Conservation (phyloP, 129 eudicot genomes). For the Daucus carota region DNA sequence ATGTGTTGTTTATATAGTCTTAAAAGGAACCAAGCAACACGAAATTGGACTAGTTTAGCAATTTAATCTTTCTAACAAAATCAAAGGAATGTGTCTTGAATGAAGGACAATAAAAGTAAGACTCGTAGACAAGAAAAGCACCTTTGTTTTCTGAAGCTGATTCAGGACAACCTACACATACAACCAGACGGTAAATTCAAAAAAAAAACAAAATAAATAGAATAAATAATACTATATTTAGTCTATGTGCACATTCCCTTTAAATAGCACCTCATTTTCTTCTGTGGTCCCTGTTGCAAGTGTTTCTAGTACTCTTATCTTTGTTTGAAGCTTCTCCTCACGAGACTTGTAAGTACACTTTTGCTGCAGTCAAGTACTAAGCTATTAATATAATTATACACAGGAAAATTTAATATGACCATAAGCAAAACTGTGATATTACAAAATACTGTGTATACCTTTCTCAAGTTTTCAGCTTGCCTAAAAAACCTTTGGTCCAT, state of each 20-base stretch:
- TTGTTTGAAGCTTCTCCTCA: constrained; percentile 62
- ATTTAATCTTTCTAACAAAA: background rate
- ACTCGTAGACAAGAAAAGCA: constrained; percentile 20
- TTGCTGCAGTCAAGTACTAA: constrained; percentile 48
- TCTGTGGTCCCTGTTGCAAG: constrained; percentile 68
- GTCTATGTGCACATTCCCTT: background rate
- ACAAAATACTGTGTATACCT: constrained; percentile 28
- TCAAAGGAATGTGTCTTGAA: background rate
- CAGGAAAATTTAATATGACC: background rate
- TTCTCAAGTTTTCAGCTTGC: constrained; percentile 55
- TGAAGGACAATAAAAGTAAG: background rate
- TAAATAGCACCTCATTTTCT: constrained; percentile 68
- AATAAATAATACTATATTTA: background rate
- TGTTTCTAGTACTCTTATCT: constrained; percentile 54
- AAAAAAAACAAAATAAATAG: constrained; percentile 10
- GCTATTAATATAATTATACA: background rate
- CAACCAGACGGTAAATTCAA: background rate
- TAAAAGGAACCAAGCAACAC: background rate
- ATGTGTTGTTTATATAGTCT: background rate
- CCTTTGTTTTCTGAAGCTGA: constrained; percentile 78
- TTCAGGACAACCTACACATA: constrained; percentile 44
- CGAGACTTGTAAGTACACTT: constrained; percentile 51
- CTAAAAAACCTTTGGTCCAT: constrained; percentile 61
- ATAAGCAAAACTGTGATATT: background rate
- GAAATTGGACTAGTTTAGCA: background rate